Base-by-base conservation (phyloP, 2,329 filamentous ascomycete genomes). In the Kalaharituber pfeilii region DNA sequence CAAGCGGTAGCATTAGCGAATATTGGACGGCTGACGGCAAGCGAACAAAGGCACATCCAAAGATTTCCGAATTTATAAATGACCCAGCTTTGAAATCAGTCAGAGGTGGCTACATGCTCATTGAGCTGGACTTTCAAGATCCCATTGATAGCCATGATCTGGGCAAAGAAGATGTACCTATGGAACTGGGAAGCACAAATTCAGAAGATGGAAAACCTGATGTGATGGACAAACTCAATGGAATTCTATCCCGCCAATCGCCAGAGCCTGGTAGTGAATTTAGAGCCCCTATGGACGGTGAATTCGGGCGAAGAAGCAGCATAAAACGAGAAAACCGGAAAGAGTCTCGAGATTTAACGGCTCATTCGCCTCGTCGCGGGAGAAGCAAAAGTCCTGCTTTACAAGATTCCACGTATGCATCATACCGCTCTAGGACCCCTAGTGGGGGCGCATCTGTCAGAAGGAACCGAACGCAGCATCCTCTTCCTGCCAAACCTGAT, bases 1-100 rank as follows among this genome's bases (percentile, higher is more conserved):
- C 54, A 53, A 52, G 49, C 51, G 53, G 39, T 20, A 55, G 47
- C 26, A 47, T 55, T 33, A 36, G 51, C 28, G 24, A 50, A 45
- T 36, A 58, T 45, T 11, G 51, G 50, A n/a, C 57, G 28, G 36
- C 53, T 52, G 49, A 49, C 42, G 28, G 51, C 42, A 52, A 50
- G 50, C 36, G 39, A 49, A 36, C 33, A 28, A 49, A 20, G n/a
- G n/a, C 24, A 15, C 49, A 27, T 27, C 30, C 42, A 20, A 42
- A 13, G 7, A 22, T 39, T 44, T 27, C 24, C 18, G 54, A 39
- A 18, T 22, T 39, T 27, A 27, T 24, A 51, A 45, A 49, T 18
- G 29, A 53, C 11, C 30, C 49, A 53, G 52, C 33, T 9, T 20
- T 20, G 18, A 22, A 28, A 2, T 30, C 22, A 20, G 29, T 30